phyloP scores from a whole-genome alignment of 495 filamentous ascomycete genomes.

The Neurospora sp. region DNA sequence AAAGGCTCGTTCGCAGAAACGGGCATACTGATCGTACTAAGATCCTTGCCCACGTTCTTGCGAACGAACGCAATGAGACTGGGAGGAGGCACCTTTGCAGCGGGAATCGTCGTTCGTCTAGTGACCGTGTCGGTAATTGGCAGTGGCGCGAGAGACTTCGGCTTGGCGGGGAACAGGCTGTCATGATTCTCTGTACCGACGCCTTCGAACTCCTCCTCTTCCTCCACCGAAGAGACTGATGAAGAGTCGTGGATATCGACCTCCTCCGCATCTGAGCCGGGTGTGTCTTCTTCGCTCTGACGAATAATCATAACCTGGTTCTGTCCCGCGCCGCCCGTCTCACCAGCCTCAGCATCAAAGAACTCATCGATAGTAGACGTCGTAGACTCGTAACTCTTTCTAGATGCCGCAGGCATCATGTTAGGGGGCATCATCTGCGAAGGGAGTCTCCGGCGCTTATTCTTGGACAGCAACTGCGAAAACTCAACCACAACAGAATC shows the following conservation, averaged over 20 bases:
- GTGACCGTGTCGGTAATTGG: constrained; percentile 53
- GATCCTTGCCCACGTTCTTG: constrained; percentile 96
- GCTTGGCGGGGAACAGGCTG: constrained; percentile 57
- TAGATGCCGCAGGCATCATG: constrained; percentile 38
- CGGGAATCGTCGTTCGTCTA: constrained; percentile 60
- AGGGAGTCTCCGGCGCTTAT: constrained; percentile 64
- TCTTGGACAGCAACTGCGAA: constrained; percentile 60
- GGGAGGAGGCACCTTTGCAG: constrained; percentile 67
- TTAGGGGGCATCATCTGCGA: constrained; percentile 13
- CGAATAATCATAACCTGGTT: constrained; percentile 62
- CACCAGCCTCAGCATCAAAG: constrained; percentile 79
- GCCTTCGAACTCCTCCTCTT: constrained; percentile 34
- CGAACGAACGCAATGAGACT: constrained; percentile 88
- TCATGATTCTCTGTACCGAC: constrained; percentile 15
- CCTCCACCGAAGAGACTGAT: constrained; percentile 52
- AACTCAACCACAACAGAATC: constrained; percentile 78
- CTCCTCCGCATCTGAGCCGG: constrained; percentile 45
- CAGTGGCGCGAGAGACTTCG: constrained; percentile 68
- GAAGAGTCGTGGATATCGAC: constrained; percentile 47
- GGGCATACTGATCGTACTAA: constrained; percentile 93
- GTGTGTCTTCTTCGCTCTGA: constrained; percentile 48
- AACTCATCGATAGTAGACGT: constrained; percentile 73
- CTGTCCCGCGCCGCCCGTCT: constrained; percentile 36
- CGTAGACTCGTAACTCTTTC: constrained; percentile 66
- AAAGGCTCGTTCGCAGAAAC: constrained; percentile 92